A percentile compares a stretch with the other conserved stretches of the same genome.
phyloP scores from a whole-genome alignment of 1,284 basidiomycete species.

The Gomphus sp. region DNA sequence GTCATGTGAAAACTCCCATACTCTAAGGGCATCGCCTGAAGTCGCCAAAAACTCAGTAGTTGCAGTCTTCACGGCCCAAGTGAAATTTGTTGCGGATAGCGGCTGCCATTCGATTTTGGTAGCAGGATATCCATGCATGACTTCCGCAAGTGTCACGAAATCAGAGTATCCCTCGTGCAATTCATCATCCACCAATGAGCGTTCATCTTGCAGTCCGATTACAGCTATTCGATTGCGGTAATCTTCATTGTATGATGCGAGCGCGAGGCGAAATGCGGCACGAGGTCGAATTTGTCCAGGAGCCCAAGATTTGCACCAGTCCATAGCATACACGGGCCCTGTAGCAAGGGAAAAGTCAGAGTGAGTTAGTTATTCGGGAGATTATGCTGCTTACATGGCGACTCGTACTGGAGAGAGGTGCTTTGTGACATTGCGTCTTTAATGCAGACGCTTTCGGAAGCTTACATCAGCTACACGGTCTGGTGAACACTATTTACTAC shows the following conservation, averaged over 20 bases:
- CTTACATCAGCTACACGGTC: not conserved
- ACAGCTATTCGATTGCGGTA: slow-evolving; percentile 75
- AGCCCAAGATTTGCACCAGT: slow-evolving; percentile 76
- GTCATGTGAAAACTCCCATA: slow-evolving; percentile 72
- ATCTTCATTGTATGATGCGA: slow-evolving; percentile 74
- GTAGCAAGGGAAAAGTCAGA: not conserved
- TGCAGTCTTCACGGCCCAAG: slow-evolving; percentile 49
- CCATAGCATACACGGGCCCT: slow-evolving; percentile 79
- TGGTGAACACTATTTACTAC: no score
- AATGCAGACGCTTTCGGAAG: not conserved
- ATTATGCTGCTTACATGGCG: slow-evolving; percentile 56
- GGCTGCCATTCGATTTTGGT: slow-evolving; percentile 82
- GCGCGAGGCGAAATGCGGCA: slow-evolving; percentile 70
- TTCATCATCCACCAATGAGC: slow-evolving; percentile 75
- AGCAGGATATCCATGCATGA: slow-evolving; percentile 76
- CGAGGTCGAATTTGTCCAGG: slow-evolving; percentile 62
- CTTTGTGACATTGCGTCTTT: slow-evolving; percentile 43
- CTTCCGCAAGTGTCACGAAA: slow-evolving; percentile 73
- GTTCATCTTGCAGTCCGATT: slow-evolving; percentile 74
- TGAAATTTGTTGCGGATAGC: slow-evolving; percentile 45
- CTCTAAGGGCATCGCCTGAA: slow-evolving; percentile 80
- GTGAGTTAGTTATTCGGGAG: not conserved
- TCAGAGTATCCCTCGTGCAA: slow-evolving; percentile 27
- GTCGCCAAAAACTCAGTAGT: slow-evolving; percentile 77
- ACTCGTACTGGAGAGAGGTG: slow-evolving; percentile 62